Percentiles rank a stretch among this genome's conserved stretches.
phyloP scores from a whole-genome alignment of 805 yeast species.

The Hanseniaspora opuntiae region DNA sequence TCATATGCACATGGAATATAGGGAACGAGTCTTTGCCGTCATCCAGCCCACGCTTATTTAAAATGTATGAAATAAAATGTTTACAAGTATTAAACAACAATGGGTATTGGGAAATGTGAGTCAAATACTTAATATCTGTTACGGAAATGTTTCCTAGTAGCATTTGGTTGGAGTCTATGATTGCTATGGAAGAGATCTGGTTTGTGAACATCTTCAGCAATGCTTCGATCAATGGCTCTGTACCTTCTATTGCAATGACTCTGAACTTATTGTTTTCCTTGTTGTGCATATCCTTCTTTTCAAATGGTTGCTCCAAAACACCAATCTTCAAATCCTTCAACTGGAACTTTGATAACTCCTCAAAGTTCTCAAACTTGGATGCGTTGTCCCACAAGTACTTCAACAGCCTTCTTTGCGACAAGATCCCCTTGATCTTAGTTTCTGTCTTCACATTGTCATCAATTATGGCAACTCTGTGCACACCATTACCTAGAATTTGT shows the following conservation, averaged over 20 bases:
- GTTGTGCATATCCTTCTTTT: constrained; percentile 8
- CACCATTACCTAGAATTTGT: constrained; percentile 86
- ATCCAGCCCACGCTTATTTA: constrained; percentile 77
- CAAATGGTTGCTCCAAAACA: constrained; percentile 32
- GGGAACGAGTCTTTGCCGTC: constrained; percentile 96
- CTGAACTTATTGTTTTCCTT: constrained; percentile 24
- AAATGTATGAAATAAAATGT: constrained; percentile 74
- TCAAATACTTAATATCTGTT: constrained; percentile 81
- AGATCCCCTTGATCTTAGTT: constrained; percentile 58
- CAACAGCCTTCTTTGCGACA: constrained; percentile 81
- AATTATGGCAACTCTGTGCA: constrained; percentile 80
- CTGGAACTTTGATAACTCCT: constrained; percentile 54
- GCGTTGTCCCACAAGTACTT: constrained; percentile 87
- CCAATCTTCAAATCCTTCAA: constrained; percentile 69
- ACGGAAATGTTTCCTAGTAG: constrained; percentile 86
- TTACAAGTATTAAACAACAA: constrained; percentile 69
- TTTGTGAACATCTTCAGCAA: constrained; percentile 70
- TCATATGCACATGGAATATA: constrained; percentile 77
- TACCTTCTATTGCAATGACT: constrained; percentile 76
- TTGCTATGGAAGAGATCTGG: constrained; percentile 82
- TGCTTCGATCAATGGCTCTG: constrained; percentile 76
- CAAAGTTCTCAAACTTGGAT: constrained; percentile 69
- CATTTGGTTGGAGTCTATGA: constrained; percentile 63
- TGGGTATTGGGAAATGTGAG: constrained; percentile 76
- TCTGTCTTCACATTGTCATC: constrained; percentile 29